These are phyloP conservation scores for Hypomontagnella submonticulosa DNA, from an alignment of 495 filamentous ascomycete species.

Conservation along the genomic window DNA sequence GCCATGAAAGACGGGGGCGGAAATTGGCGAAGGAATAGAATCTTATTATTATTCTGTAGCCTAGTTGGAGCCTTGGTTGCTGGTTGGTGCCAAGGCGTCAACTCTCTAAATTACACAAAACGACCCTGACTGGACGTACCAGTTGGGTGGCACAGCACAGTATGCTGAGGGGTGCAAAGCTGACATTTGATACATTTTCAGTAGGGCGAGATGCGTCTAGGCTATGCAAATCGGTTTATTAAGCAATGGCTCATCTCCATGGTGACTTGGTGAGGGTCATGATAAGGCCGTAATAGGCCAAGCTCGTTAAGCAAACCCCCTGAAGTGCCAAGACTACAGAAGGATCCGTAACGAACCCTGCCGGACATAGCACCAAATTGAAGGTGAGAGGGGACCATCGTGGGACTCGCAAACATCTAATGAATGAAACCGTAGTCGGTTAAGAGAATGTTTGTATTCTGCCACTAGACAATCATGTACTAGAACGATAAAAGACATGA, in stretches of 20 bases:
- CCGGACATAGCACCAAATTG: constrained; percentile 2
- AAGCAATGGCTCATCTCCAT: constrained; percentile 25
- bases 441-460: constrained; percentile 8
- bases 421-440: background rate
- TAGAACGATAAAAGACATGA: no score
- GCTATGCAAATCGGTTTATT: constrained; percentile 6
- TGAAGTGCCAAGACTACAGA: constrained; percentile 34
- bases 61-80: background rate
- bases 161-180: constrained; percentile 2
- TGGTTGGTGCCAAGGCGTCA: constrained; percentile 19
- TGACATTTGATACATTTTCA: constrained; percentile 12
- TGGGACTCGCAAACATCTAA: no score
- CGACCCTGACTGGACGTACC: constrained; percentile 15
- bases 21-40: background rate
- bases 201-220: constrained; percentile 22
- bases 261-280: background rate
- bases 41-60: background rate
- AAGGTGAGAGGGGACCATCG: background rate
- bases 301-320: constrained; percentile 13
- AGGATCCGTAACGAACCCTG: constrained; percentile 29
- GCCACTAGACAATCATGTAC: background rate
- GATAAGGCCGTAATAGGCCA: constrained; percentile 25
- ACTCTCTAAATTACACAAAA: constrained; percentile 20
- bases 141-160: constrained; percentile 22
- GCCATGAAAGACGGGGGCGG: constrained; percentile 10